Conservation (phyloP, 495 filamentous ascomycete genomes). For the Aspergillus baeticus region DNA sequence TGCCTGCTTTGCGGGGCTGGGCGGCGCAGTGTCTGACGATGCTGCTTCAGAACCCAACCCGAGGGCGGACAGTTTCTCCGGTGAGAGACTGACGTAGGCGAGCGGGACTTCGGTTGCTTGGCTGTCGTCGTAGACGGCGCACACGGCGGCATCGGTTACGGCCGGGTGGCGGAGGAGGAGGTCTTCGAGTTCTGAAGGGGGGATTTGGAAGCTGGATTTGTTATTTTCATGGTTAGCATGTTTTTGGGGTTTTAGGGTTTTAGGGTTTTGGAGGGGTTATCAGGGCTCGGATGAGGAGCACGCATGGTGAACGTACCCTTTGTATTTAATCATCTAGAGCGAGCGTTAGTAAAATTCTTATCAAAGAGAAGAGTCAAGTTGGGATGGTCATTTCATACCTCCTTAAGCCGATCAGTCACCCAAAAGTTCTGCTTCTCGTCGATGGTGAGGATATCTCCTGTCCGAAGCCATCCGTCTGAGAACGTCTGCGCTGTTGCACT, state of each 20-base stretch:
- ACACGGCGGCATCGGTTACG: conserved; percentile 70
- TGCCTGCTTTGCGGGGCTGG: conserved; percentile 36
- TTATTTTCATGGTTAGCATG: not conserved
- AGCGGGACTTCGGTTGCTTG: conserved; percentile 71
- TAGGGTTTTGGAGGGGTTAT: no score
- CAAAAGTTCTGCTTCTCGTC: conserved; percentile 6
- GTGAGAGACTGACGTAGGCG: conserved; percentile 60
- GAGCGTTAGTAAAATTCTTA: not conserved
- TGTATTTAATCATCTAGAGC: conserved; percentile 45
- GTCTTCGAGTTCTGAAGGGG: conserved; percentile 76
- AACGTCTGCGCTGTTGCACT: not conserved
- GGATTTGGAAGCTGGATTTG: conserved; percentile 63
- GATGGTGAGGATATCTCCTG: conserved; percentile 7
- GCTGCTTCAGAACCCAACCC: no score
- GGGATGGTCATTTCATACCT: conserved; percentile 1
- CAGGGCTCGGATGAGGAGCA: no score
- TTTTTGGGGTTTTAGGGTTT: no score
- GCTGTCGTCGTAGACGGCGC: conserved; percentile 61
- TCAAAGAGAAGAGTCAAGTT: not conserved
- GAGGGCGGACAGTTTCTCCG: conserved; percentile 26
- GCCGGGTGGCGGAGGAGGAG: conserved; percentile 63
- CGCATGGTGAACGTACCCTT: conserved; percentile 47
- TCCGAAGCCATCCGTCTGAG: conserved; percentile 2
- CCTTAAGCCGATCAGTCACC: conserved; percentile 6
- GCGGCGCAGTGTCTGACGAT: no score